Conservation (phyloP, 129 eudicot genomes). For the Chrysanthemum lavandulifolium region DNA sequence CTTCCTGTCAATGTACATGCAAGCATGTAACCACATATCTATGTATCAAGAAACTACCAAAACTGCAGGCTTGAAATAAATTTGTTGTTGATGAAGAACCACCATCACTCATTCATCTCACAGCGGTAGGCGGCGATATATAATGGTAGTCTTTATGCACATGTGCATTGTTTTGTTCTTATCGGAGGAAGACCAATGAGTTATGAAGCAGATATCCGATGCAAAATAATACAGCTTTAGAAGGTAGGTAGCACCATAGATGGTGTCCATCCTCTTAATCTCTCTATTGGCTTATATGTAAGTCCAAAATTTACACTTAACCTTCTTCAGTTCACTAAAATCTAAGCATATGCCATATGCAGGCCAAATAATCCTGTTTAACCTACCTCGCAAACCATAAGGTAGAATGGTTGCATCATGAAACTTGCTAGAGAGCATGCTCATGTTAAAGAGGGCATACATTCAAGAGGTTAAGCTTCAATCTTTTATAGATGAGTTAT, state of each 20-base stretch:
- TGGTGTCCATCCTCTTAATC: not conserved
- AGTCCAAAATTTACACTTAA: not conserved
- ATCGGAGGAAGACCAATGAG: not conserved
- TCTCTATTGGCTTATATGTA: not conserved
- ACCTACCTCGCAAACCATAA: not conserved
- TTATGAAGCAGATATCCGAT: not conserved
- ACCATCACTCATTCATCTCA: not conserved
- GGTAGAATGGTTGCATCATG: not conserved
- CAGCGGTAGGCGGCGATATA: not conserved
- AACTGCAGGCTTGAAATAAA: not conserved
- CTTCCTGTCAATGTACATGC: too few species aligned
- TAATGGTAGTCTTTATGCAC: not conserved
- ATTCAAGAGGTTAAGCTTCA: too few species aligned
- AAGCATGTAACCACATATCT: not conserved
- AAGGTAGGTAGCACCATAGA: not conserved
- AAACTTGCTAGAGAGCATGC: not conserved
- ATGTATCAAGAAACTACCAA: not conserved
- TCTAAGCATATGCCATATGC: not conserved
- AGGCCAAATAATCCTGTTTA: not conserved
- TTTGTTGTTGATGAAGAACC: not conserved
- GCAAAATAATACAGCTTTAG: not conserved
- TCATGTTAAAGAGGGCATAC: too few species aligned
- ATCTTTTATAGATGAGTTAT: too few species aligned
- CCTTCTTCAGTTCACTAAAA: not conserved
- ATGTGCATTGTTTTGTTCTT: not conserved